Evolutionary conservation across 768 basidiomycete genomes (phyloP), one percentile per base, ranked within the genome.

Genomic region (Mycena metata): DNA sequence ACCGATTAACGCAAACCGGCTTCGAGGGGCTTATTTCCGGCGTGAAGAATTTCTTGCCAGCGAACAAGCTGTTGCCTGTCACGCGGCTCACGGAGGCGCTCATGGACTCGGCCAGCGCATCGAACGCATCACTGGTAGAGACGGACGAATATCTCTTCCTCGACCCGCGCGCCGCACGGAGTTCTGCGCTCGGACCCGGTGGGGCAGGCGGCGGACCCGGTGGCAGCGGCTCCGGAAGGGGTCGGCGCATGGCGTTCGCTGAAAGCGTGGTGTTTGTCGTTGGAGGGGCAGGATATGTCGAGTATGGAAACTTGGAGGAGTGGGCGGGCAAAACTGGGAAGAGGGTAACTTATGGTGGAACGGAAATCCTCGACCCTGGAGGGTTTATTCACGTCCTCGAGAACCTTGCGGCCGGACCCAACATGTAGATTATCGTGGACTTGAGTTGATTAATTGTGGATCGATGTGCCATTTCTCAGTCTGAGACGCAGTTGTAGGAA

Each of bases 41-140:
- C 43, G 98, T 99, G 74, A 98, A 97, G 79, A 98, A 98, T 81
- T 96, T 99, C 84, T 81, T 99, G 19, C 98, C 98, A 0, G 92
- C 95, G 3, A 95, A 96, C 77, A 97, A 99, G 80, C 88, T 98
- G 43, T 87, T 98, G 55, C 92, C 95, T 13, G 90, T 97, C 51
- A 98, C 98, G 0, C 91, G 98, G 13, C 85, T 99, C 36, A 91
- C 94, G 2, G 98, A 99, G 76, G 97, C 98, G 23, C 84, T 99
- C 33, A 99, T 99, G 96, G 98, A 99, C 77, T 96, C 98, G 0
- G 91, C 96, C 0, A 86, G 93, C 2, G 98, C 96, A 3, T 93
- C 95, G 30, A 96, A 96, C 66, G 94, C 96, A 77, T 98, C 98
- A 6, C 80, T 99, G 39, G 92, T 95, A 75, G 96, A 98, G 78